Evolutionary conservation across 1,139 yeast genomes (phyloP), one percentile per base, ranked within the genome.

Genomic region (Candida sp.): DNA sequence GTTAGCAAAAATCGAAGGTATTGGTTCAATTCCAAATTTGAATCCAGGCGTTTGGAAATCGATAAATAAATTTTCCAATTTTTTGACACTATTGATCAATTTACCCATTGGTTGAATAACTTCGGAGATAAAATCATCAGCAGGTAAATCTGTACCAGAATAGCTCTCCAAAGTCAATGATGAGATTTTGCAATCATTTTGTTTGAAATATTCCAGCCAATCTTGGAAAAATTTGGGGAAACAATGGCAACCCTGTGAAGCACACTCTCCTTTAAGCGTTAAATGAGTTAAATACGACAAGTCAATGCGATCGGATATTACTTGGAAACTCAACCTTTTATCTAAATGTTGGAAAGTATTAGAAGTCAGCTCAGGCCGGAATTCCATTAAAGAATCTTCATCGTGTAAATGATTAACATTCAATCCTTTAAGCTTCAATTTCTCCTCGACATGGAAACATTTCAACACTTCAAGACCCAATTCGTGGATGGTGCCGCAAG

Each of bases 21-120:
- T 59, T 11, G 64, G 65, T 54, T 60, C 56, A 33, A 56, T 57
- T 43, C 53, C 55, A 43, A 64, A 73, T 49, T 70, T 70, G 49
- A 66, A 68, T 5, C 72, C 71, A 1, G 70, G 70, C 0, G 73
- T 67, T 2, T 69, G 58, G 44, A 68, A 67, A 48, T 68, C 73
- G 40, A 69, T 57, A 0, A 64, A 55, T 22, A 70, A 50, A 30
- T 66, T 49, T 5, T 54, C 36, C 33, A 69, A 48, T 23, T 49
- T 57, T 5, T 38, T 33, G 40, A 69, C 55, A 1, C 67, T 53
- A 36, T 57, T 55, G 21, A 68, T 49, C 43, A 67, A 66, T 7
- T 51, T 52, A 0, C 73, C 70, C 36, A 69, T 51, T 1, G 75
- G 75, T 0, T 63, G 57, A 30, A 70, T 47, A 9, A 64, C 57